Conservation (phyloP, 805 yeast genomes). For the Brettanomyces custersianus region DNA sequence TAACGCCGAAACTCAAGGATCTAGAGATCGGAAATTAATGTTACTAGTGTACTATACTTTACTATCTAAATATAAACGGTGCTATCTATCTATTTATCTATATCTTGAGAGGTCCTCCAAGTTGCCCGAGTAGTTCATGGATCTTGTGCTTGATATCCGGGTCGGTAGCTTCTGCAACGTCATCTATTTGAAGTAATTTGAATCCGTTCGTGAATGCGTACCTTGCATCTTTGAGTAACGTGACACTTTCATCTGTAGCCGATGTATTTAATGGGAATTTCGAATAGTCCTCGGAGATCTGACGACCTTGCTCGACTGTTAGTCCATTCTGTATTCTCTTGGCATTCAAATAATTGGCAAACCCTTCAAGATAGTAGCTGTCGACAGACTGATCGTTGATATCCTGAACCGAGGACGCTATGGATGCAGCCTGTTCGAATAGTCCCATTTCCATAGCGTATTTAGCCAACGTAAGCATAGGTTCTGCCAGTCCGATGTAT, state of each 20-base stretch:
- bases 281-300: constrained; percentile 31
- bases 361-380: constrained; percentile 73
- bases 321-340: constrained; percentile 24
- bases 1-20: background rate
- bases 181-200: constrained; percentile 29
- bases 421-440: constrained; percentile 57
- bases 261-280: constrained; percentile 23
- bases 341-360: constrained; percentile 51
- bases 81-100: no score
- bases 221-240: constrained; percentile 31
- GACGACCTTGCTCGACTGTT: constrained; percentile 9
- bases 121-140: constrained; percentile 34
- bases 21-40: background rate
- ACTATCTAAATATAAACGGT: no score
- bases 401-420: constrained; percentile 59
- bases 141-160: constrained; percentile 53
- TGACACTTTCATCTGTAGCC: constrained; percentile 22
- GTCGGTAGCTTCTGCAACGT: constrained; percentile 34
- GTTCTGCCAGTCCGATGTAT: constrained; percentile 61
- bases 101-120: constrained; percentile 50
- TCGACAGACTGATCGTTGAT: constrained; percentile 83
- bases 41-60: background rate
- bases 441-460: constrained; percentile 70
- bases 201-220: constrained; percentile 30
- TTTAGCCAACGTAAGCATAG: constrained; percentile 63